A percentile compares a stretch with the other conserved stretches of the same genome.
These are phyloP conservation scores for Cyclotella atomus DNA, from an alignment of 108 stramenopile species.

Conservation along the genomic window DNA sequence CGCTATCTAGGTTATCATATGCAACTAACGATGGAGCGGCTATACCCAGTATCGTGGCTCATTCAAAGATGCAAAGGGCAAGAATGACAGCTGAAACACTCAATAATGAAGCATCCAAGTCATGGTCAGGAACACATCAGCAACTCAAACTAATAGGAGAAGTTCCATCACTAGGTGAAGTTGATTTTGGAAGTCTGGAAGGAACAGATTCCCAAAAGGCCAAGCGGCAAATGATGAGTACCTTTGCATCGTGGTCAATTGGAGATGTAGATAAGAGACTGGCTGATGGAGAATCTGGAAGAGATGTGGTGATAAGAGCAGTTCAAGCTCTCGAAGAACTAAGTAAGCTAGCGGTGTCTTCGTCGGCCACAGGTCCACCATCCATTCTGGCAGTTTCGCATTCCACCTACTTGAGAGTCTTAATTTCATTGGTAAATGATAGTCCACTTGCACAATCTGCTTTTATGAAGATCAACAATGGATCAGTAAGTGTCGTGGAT, in stretches of 20 bases:
- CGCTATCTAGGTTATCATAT: slow-evolving; percentile 44
- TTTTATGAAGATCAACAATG: slow-evolving; percentile 54
- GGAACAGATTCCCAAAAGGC: slow-evolving; percentile 58
- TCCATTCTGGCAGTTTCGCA: slow-evolving; percentile 66
- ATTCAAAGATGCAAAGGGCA: slow-evolving; percentile 62
- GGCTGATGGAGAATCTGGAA: slow-evolving; percentile 68
- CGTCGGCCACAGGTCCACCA: background rate
- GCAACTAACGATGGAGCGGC: background rate
- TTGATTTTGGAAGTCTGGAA: slow-evolving; percentile 80
- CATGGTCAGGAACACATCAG: background rate
- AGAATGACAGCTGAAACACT: slow-evolving; percentile 65
- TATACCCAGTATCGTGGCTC: slow-evolving; percentile 47
- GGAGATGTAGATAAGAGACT: slow-evolving; percentile 64
- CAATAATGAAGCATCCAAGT: slow-evolving; percentile 4
- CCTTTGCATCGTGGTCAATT: slow-evolving; percentile 66
- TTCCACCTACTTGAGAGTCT: slow-evolving; percentile 66
- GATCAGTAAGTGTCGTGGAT: slow-evolving; percentile 76
- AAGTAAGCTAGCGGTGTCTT: slow-evolving; percentile 32
- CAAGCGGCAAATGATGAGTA: slow-evolving; percentile 55
- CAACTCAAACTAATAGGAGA: slow-evolving; percentile 24
- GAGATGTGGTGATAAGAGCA: slow-evolving; percentile 57
- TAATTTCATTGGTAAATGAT: slow-evolving; percentile 59
- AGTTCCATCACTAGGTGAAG: slow-evolving; percentile 56
- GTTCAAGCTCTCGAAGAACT: slow-evolving; percentile 41
- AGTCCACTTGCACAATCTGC: slow-evolving; percentile 63